Evolutionary conservation across 371 early-diverging fungal species (phyloP).

Genomic region (Mortierella sp.): DNA sequence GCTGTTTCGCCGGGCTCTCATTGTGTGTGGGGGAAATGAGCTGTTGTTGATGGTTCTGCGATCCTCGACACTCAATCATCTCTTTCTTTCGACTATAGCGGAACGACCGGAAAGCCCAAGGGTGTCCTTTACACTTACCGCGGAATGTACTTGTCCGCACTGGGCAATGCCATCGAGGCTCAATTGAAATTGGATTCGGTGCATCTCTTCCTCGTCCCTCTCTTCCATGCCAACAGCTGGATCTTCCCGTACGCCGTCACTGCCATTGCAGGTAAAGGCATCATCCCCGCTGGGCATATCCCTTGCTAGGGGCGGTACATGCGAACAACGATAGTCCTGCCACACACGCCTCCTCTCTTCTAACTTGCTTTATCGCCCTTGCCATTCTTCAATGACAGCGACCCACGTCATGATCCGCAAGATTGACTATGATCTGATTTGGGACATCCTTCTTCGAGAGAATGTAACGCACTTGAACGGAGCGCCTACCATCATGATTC

Average conservation of each 20-base stretch:
- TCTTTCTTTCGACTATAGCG: conserved; percentile 34
- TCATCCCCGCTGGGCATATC: too few species aligned
- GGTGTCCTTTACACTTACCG: conserved; percentile 60
- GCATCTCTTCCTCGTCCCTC: conserved; percentile 71
- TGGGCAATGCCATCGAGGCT: conserved; percentile 64
- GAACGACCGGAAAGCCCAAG: conserved; percentile 75
- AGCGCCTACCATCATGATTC: conserved; percentile 77
- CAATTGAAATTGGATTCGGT: conserved; percentile 58
- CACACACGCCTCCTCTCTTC: background rate
- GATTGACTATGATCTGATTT: conserved; percentile 70
- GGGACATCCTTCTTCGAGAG: conserved; percentile 61
- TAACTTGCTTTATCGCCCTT: background rate
- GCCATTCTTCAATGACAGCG: conserved; percentile 16
- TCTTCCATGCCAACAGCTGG: conserved; percentile 81
- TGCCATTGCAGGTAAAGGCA: conserved; percentile 67
- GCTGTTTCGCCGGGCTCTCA: too few species aligned
- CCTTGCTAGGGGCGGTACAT: too few species aligned
- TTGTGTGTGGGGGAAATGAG: too few species aligned
- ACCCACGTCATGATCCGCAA: conserved; percentile 69
- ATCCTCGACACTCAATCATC: background rate
- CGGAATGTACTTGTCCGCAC: conserved; percentile 66
- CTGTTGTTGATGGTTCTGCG: too few species aligned
- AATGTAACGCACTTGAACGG: conserved; percentile 73
- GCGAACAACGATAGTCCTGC: too few species aligned
- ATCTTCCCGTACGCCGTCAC: conserved; percentile 72